Evolutionary conservation across 495 filamentous ascomycete genomes (phyloP), one percentile per base, ranked within the genome.

Genomic region (Podospora pseudocomata): DNA sequence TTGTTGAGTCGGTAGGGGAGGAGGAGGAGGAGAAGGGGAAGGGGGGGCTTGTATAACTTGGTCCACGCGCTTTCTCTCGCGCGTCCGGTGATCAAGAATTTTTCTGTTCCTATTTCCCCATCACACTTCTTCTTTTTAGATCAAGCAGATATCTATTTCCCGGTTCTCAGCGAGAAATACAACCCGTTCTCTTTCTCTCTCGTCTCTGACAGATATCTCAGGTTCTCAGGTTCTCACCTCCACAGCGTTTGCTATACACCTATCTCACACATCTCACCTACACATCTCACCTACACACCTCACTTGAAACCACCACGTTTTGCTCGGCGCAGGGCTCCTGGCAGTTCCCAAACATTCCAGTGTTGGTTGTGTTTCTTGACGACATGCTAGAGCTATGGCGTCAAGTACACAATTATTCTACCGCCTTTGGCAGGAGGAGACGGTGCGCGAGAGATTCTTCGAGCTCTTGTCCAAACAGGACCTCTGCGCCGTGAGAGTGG

Each of bases 381-480:
- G 78, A 78, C 72, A 82, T 82, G 81, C 80, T 66, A 80, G 68
- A 77, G 76, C n/a, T 75, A 84, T 84, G 82, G 81, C 81, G 72
- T 75, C 75, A 71, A 75, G 68, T 66, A 74, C 80, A 70, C 78
- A 80, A 74, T 69, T 78, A 73, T 82, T 84, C 78, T 83, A 82
- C 77, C 73, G 78, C 82, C 75, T 88, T 75, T 86, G 85, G 84
- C 76, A 85, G 80, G 73, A 84, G 75, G 70, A 81, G 19, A 68
- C 63, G 56, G 80, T 86, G 75, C 80, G 82, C 64, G 80, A 85
- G 73, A 77, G 23, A 28, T 80, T 87, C 73, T 83, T 86, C 74
- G 74, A 78, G 60, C 76, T 84, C 69, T 77, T 85, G 68, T 73
- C 84, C 69, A 81, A 75, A 60, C 75, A 81, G 34, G 81, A 85